Percentiles rank a stretch among this genome's conserved stretches.
These are phyloP conservation scores for Onygenales sp. DNA, from an alignment of 2,329 filamentous ascomycete species.

Conservation along the genomic window DNA sequence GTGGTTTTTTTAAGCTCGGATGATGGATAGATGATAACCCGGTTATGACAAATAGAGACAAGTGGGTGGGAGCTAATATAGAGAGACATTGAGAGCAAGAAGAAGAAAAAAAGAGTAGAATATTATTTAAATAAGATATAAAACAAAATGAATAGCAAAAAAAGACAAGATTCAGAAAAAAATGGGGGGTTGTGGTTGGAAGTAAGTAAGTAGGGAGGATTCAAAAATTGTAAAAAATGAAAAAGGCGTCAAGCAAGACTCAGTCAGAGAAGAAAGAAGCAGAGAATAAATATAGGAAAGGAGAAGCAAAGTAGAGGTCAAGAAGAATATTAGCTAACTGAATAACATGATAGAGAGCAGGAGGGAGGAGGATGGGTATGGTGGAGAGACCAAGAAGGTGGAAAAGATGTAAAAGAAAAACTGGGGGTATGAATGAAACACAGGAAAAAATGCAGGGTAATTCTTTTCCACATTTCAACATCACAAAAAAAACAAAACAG, in stretches of 20 bases:
- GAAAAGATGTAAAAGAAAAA: background rate
- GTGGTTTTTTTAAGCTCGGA: too few relatives aligned
- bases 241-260: background rate
- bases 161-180: background rate
- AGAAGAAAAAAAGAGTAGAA: too few relatives aligned
- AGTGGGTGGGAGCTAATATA: too few relatives aligned
- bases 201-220: background rate
- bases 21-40: too few relatives aligned
- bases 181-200: background rate
- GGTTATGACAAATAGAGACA: too few relatives aligned
- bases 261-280: background rate
- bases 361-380: background rate
- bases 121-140: background rate
- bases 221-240: background rate
- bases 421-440: background rate
- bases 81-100: too few relatives aligned
- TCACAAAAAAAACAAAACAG: background rate
- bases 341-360: background rate
- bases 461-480: slow-evolving; percentile 4
- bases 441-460: background rate
- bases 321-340: slow-evolving; percentile 8
- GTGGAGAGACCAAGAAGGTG: background rate
- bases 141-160: background rate
- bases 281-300: slow-evolving; percentile 4
- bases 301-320: slow-evolving; percentile 9